Conservation (phyloP, 225 moss, liverwort and hornwort species). For the Pseudoscleropodium purum region DNA sequence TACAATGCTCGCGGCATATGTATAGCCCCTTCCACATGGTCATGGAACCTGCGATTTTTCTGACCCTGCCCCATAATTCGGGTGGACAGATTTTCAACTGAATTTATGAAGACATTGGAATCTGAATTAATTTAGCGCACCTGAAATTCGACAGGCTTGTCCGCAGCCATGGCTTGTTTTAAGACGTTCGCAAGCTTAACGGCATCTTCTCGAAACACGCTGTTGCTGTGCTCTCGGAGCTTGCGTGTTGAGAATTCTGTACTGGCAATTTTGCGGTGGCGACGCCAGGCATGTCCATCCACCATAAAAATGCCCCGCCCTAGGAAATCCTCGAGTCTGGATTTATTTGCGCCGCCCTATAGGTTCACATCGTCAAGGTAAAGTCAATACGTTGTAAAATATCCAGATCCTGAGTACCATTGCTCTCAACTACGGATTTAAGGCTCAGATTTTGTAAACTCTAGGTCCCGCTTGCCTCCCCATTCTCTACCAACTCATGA, state of each 20-base stretch:
- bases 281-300: constrained; percentile 62
- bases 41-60: not conserved
- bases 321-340: not conserved
- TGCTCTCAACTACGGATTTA: not conserved
- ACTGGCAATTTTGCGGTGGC: constrained; percentile 71
- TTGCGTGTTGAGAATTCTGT: constrained; percentile 69
- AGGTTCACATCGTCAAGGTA: not conserved
- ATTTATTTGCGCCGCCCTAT: not conserved
- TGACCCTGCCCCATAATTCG: not conserved
- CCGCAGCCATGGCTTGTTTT: not conserved
- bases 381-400: not conserved
- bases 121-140: not conserved
- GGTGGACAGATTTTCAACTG: not conserved
- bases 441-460: not conserved
- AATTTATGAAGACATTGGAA: not conserved
- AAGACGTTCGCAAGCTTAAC: constrained; percentile 13
- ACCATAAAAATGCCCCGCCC: constrained; percentile 48
- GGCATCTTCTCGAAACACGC: constrained; percentile 44
- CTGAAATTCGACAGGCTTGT: constrained; percentile 20
- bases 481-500: not conserved
- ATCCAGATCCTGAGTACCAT: not conserved
- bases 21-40: not conserved
- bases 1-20: not conserved
- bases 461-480: not conserved
- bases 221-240: constrained; percentile 64